Evolutionary conservation across 192 early-diverging fungal species (phyloP).

Genomic region (Dispira simplex): DNA sequence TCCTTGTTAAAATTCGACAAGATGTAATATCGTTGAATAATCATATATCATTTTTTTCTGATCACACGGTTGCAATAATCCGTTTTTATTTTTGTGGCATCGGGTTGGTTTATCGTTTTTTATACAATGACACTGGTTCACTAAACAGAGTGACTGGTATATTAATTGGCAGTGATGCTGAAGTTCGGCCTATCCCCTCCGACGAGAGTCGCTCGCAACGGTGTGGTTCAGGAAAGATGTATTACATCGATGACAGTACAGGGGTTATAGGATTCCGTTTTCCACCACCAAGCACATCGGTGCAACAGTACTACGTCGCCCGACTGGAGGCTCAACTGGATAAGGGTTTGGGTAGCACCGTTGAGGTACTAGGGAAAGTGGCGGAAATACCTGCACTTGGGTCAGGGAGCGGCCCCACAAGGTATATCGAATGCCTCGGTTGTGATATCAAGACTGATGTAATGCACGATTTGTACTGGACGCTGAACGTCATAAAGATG

Average conservation of each 20-base stretch:
- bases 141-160: background rate
- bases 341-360: background rate
- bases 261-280: background rate
- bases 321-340: background rate
- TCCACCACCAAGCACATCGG: background rate
- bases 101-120: background rate
- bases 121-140: background rate
- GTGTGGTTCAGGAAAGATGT: background rate
- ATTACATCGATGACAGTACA: background rate
- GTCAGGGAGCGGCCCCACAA: background rate
- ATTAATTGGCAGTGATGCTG: too few relatives aligned
- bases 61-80: background rate
- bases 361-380: background rate
- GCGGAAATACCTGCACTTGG: background rate
- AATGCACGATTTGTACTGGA: slow-evolving; percentile 1
- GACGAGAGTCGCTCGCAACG: background rate
- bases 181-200: too few relatives aligned
- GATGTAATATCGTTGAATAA: too few relatives aligned
- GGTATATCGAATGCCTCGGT: background rate
- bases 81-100: background rate
- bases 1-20: too few relatives aligned
- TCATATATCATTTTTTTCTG: background rate
- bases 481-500: background rate
- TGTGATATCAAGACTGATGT: slow-evolving; percentile 7
- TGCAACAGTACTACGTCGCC: background rate